Evolutionary conservation across 805 yeast species (phyloP), one percentile per base, ranked within the genome.

Genomic region (Cyberlindnera xylosilytica): DNA sequence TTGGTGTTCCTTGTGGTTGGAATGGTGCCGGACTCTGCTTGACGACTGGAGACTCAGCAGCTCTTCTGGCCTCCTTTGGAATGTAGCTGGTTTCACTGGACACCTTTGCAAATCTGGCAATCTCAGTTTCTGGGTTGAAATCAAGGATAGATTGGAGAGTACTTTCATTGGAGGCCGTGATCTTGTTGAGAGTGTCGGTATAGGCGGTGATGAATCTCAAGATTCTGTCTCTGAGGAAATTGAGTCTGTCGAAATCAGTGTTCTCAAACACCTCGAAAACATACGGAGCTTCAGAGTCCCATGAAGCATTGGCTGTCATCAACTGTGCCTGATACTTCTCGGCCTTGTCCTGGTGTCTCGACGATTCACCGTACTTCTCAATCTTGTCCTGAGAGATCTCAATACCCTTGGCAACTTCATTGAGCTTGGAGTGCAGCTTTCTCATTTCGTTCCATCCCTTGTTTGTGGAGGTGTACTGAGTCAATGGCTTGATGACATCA

Each of bases 281-380:
- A 42, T 74, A 78, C 3, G 95, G 91, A 2, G 93, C 91, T 59
- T 81, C 80, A 41, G 76, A 68, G 48, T 80, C 81, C 96, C 96
- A 88, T 53, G 77, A 74, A 27, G 69, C 69, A 40, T 74, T 79
- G 24, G 78, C 73, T 36, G 64, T 60, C 13, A 56, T 61, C 36
- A 67, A 62, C 49, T 66, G 74, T 63, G 56, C 64, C 49, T 60
- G 68, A 50, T 66, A 69, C 68, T 60, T 60, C 36, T 47, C 44
- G 32, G 54, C 32, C 52, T 61, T 44, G 34, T 51, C 50, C 41
- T 58, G 45, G 47, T 49, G 37, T 47, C 44, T 47, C 26, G 47
- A 32, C 20, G 58, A 44, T 39, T 54, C 46, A 8, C 44, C 51
- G 41, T 61, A 49, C 50, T 71, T 71, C 38, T 67, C 70, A 54